Evolutionary conservation across 768 basidiomycete genomes (phyloP).

Genomic region (Rhizopogon rudus): DNA sequence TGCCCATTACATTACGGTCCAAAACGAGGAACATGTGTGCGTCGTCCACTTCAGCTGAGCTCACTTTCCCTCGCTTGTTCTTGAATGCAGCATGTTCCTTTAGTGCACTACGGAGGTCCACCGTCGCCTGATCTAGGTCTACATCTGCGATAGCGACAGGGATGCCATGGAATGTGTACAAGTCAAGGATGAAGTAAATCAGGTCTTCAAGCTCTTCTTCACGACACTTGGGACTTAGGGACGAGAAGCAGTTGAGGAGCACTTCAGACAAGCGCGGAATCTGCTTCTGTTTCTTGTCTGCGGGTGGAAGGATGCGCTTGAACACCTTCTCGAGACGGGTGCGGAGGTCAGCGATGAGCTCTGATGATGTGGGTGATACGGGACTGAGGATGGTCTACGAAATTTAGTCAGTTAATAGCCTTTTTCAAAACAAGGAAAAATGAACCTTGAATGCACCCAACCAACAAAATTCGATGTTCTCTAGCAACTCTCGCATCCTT

Average conservation of each 20-base stretch:
- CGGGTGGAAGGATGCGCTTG: constrained; percentile 51
- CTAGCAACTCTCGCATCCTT: constrained; percentile 67
- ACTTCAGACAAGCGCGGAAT: constrained; percentile 62
- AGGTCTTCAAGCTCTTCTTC: constrained; percentile 97
- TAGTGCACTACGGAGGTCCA: constrained; percentile 75
- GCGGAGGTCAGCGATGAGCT: constrained; percentile 54
- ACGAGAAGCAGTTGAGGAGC: constrained; percentile 83
- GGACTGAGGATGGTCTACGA: constrained; percentile 59
- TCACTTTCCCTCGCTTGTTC: constrained; percentile 28
- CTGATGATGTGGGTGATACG: constrained; percentile 35
- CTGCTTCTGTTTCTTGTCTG: constrained; percentile 57
- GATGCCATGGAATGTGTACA: constrained; percentile 91
- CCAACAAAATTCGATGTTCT: constrained; percentile 94
- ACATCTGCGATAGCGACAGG: constrained; percentile 87
- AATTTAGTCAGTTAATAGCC: not conserved
- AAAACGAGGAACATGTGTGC: constrained; percentile 84
- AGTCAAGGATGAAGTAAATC: constrained; percentile 87
- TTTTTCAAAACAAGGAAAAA: not conserved
- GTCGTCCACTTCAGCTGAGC: constrained; percentile 32
- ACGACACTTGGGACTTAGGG: constrained; percentile 72
- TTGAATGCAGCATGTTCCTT: constrained; percentile 56
- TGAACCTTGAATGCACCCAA: constrained; percentile 93
- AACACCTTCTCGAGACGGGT: constrained; percentile 72
- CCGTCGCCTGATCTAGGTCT: constrained; percentile 83
- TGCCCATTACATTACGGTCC: constrained; percentile 81